Base-by-base conservation (phyloP, 768 basidiomycete species). In the Chalciporus sphaerocephalus region DNA sequence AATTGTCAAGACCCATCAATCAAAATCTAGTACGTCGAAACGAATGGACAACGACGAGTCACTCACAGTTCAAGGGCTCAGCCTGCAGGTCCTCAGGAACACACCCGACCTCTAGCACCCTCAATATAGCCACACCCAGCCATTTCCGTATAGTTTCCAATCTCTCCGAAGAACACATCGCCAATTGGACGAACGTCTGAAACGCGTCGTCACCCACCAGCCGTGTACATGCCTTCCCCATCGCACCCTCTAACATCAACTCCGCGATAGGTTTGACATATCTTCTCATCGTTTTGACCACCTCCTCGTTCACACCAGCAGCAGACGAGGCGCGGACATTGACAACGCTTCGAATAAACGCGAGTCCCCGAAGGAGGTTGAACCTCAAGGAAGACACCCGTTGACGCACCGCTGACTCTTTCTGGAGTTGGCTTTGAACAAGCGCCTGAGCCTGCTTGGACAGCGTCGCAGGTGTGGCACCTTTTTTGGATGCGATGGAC, bases 401-500 rank as follows among this genome's bases (percentile, higher is more conserved):
- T 38, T 70, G 65, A 7, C 95, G 81, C 7, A 90, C 74, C 8
- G 71, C 73, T 0, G 78, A 67, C 59, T 99, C 96, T 52, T 89
- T 89, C 24, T 79, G 77, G 5, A 95, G 72, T 61, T 98, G 95
- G 3, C 81, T 81, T 40, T 85, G 76, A 11, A 98, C 79, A n/a
- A 91, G 75, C 0, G 81, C 83, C 49, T 87, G 82, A 47, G 96
- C 91, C 47, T 87, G 83, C 60, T 92, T 97, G 1, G 88, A 89
- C 15, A 97, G 64, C 1, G 71, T 71, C 6, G 67, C 69, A 2
- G 72, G 55, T 2, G 65, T 59, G 1, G 74, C 65, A 9, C 79
- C 75, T 62, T 89, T 91, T 71, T 97, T 97, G 44, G 69, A 79
- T 6, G 89, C 88, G 1, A 97, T 71, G 0, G 85, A 81, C 54